Base-by-base conservation (phyloP, 106 monocot genomes). In the Allium fistulosum region DNA sequence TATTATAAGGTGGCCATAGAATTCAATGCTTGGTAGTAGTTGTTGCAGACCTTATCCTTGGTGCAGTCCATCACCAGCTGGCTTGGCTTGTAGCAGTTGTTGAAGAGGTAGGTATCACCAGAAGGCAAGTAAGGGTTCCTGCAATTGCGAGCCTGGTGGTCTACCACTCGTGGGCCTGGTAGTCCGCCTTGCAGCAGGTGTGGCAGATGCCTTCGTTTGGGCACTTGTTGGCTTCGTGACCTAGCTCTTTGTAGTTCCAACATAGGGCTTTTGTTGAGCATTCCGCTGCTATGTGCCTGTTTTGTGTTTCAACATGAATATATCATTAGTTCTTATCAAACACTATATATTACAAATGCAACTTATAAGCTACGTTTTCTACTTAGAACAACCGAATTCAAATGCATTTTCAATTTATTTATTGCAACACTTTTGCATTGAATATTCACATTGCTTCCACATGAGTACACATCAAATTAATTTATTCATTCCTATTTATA, bases 21-120 rank as follows among this genome's bases (percentile, higher is more conserved):
- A n/a, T n/a, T n/a, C n/a, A n/a, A n/a, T n/a, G n/a, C n/a, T n/a
- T n/a, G n/a, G 63, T 88, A 71, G 78, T 91, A 96, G 72, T 96
- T 96, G 80, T 96, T 96, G 82, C 95, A 96, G n/a, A 88, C 95
- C 71, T 92, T 91, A 55, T 96, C 95, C 45, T 95, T 96, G 51
- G 95, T 88, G 72, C 95, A 96, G 55, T 92, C 83, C 0, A 69
- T 80, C 2, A 81, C 83, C 6, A 84, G 71, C 66, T 96, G 95
- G 2, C 95, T 91, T 49, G 81, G 88, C 74, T 96, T 96, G 88
- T 92, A 96, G 76, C 95, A 96, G 80, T 92, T 96, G 80, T 81
- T 90, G 81, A 91, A 95, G 53, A 95, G 94, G 48, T 85, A 73
- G 62, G 80, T 59, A 51, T 90, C 87, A 0, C 88, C 94, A 0